Evolutionary conservation across 208 protist genomes (phyloP).

Genomic region (Balamuthia mandrillaris): DNA sequence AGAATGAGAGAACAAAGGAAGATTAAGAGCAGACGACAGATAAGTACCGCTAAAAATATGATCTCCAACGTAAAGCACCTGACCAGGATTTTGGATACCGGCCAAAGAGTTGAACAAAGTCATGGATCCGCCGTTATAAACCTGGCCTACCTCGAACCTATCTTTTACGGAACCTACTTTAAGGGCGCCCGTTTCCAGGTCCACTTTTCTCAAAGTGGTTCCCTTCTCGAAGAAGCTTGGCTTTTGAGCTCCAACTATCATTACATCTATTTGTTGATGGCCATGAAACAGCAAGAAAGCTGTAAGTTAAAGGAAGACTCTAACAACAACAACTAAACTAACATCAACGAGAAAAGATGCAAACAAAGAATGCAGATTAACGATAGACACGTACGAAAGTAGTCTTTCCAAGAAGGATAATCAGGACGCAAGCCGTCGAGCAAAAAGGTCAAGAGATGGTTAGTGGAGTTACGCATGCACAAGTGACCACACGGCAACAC

Average conservation of each 20-base stretch:
- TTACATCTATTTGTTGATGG: constrained; percentile 43
- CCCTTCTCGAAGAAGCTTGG: constrained; percentile 56
- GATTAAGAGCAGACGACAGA: too few species aligned
- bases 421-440: constrained; percentile 15
- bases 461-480: constrained; percentile 57
- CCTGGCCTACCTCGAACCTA: constrained; percentile 51
- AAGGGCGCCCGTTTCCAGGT: constrained; percentile 41
- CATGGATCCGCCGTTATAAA: constrained; percentile 56
- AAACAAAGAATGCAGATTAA: background rate
- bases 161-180: constrained; percentile 13
- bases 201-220: constrained; percentile 51
- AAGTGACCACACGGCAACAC: too few species aligned
- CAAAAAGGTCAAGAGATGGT: constrained; percentile 53
- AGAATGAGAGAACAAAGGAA: too few species aligned
- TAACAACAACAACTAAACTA: too few species aligned
- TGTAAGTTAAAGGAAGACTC: too few species aligned
- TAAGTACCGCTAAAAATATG: constrained; percentile 57
- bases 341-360: too few species aligned
- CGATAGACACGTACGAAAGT: constrained; percentile 24
- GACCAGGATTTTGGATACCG: background rate
- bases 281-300: too few species aligned
- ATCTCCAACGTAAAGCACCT: constrained; percentile 52
- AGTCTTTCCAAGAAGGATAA: constrained; percentile 48
- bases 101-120: constrained; percentile 49
- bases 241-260: constrained; percentile 55